These are phyloP conservation scores for Polygonum aviculare DNA, from an alignment of 148 eudicot genomes.

Conservation along the genomic window DNA sequence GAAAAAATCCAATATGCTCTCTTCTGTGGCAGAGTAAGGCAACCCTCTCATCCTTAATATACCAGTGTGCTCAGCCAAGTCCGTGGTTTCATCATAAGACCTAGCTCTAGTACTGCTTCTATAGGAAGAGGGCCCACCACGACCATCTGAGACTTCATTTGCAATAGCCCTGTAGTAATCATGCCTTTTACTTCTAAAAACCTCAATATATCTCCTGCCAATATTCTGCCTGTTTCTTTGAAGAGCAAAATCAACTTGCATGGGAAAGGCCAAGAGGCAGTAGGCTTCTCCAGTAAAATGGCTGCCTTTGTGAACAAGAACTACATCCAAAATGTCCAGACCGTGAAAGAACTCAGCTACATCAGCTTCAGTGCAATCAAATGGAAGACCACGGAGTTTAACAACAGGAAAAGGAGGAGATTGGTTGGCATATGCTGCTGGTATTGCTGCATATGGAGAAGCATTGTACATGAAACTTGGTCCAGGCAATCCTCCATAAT, in stretches of 20 bases:
- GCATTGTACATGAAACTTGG: conserved; percentile 64
- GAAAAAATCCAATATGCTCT: conserved; percentile 59
- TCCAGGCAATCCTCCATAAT: conserved; percentile 52
- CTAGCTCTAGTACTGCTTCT: conserved; percentile 51
- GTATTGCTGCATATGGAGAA: conserved; percentile 34
- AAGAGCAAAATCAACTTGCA: conserved; percentile 88
- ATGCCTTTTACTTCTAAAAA: conserved; percentile 69
- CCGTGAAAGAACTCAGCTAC: conserved; percentile 74
- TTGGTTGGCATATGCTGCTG: conserved; percentile 36
- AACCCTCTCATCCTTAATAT: conserved; percentile 71
- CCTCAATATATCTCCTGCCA: conserved; percentile 93
- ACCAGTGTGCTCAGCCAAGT: conserved; percentile 64
- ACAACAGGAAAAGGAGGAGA: conserved; percentile 85
- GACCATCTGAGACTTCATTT: conserved; percentile 62
- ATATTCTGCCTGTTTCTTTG: conserved; percentile 87
- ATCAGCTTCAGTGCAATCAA: conserved; percentile 80
- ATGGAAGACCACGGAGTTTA: conserved; percentile 89
- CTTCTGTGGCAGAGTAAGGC: conserved; percentile 62
- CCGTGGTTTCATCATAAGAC: conserved; percentile 59
- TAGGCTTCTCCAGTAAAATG: conserved; percentile 84
- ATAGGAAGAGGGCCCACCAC: conserved; percentile 64
- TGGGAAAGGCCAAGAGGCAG: conserved; percentile 78
- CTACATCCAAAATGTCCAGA: conserved; percentile 70
- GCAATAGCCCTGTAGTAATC: conserved; percentile 89
- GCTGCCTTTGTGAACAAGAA: conserved; percentile 70